Base-by-base conservation (phyloP, 441 rosid species). In the Eugenia klotzschiana region DNA sequence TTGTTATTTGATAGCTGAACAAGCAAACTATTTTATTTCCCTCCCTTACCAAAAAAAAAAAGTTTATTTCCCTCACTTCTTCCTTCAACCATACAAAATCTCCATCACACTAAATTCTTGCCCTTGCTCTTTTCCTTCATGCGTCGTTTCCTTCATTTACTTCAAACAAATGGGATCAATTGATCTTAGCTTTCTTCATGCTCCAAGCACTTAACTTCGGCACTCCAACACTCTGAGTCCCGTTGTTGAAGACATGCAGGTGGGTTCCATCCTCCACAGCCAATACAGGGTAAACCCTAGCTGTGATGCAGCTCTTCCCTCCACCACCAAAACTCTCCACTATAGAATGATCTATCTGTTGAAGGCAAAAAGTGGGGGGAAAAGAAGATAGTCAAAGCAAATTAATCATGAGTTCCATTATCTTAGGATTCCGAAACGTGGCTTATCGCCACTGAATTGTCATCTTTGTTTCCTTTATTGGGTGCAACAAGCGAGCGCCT, bases 311-410 rank as follows among this genome's bases (percentile, higher is more conserved):
- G 27, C 83, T 81, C 82, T 73, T 89, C 12, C 91, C 91, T 56
- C 74, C 85, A n/a, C 87, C 91, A 14, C 87, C 91, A 87, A 89
- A 87, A 85, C 87, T 89, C 88, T 90, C 91, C 54, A 89, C 86
- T 11, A 89, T 86, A 2, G 92, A 89, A 29, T 80, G 91, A 57
- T 90, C 90, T 27, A 89, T 87, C 92, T 90, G 84, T 54, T 43
- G 43, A 49, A 49, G n/a, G 51, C 60, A 43, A 73, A 58, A 14
- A 43, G 64, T n/a, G 2, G 0, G 7, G 51, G 50, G 6, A 6
- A 0, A 8, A 74, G 14, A 51, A 29, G 25, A 26, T 57, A 50
- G 56, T 49, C 23, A 50, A 51, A 23, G 81, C 81, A 25, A 4
- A 12, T 51, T 79, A 46, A 10, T 46, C 52, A 20, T 25, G 22